Conservation (phyloP, 495 filamentous ascomycete species). For the Hypomontagnella monticulosa region DNA sequence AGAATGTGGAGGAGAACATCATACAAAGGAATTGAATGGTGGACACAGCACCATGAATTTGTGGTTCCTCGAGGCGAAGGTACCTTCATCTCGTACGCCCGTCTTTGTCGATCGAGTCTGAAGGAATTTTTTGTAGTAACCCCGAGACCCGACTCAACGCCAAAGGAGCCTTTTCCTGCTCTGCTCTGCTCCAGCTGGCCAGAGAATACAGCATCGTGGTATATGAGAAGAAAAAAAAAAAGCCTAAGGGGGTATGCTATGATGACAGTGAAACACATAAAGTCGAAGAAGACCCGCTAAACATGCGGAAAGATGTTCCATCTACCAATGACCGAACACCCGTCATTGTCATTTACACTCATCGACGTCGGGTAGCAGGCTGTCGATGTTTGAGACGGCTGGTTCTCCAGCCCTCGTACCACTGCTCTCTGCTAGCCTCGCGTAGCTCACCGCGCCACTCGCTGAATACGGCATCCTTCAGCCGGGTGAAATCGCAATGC, state of each 20-base stretch:
- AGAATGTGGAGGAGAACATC: slow-evolving; percentile 28
- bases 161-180: slow-evolving; percentile 26
- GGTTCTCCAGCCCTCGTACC: slow-evolving; percentile 97
- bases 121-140: slow-evolving; percentile 30
- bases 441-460: slow-evolving; percentile 94
- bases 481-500: slow-evolving; percentile 92
- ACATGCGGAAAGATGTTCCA: slow-evolving; percentile 35
- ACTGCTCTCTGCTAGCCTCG: slow-evolving; percentile 89
- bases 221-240: slow-evolving; percentile 31
- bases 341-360: slow-evolving; percentile 33
- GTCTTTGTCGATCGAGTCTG: slow-evolving; percentile 24
- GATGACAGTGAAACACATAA: slow-evolving; percentile 31
- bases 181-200: slow-evolving; percentile 29
- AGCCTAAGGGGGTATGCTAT: slow-evolving; percentile 34
- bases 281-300: slow-evolving; percentile 21
- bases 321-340: slow-evolving; percentile 17
- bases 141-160: slow-evolving; percentile 37
- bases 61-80: slow-evolving; percentile 1
- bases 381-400: slow-evolving; percentile 62
- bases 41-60: slow-evolving; percentile 35
- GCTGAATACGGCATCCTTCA: slow-evolving; percentile 90
- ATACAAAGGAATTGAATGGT: slow-evolving; percentile 44
- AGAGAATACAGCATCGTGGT: slow-evolving; percentile 35
- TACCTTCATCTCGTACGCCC: slow-evolving; percentile 1
- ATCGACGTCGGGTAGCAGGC: slow-evolving; percentile 45